Evolutionary conservation across 345 rosid species (phyloP).

Genomic region (Ceriops zippeliana): DNA sequence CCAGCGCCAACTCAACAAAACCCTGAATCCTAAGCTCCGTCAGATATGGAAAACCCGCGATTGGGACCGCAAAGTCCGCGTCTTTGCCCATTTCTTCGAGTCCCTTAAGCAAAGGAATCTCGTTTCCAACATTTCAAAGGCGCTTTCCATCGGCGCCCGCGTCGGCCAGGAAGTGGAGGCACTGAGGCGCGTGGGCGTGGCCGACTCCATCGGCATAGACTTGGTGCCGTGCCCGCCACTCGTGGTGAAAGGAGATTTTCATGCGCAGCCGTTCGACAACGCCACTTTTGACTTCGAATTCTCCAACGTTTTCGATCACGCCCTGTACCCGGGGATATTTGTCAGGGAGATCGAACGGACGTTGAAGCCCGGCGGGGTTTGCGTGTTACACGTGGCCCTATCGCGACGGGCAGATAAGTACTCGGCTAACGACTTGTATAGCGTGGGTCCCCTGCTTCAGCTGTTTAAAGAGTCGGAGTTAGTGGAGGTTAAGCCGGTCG

Average conservation of each 20-base stretch:
- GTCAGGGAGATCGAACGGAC: conserved; percentile 44
- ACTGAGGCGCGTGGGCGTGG: conserved; percentile 23
- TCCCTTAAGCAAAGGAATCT: conserved; percentile 23
- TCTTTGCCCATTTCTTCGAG: conserved; percentile 29
- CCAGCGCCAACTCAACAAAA: conserved; percentile 38
- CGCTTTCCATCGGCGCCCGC: conserved; percentile 39
- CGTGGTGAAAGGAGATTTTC: conserved; percentile 39
- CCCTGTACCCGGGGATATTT: conserved; percentile 33
- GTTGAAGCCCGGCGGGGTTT: conserved; percentile 32
- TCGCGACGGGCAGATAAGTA: conserved; percentile 36
- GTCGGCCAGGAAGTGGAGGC: conserved; percentile 47
- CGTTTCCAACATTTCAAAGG: conserved; percentile 24
- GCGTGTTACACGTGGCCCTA: conserved; percentile 38
- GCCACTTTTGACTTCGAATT: conserved; percentile 39
- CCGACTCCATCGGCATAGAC: conserved; percentile 38
- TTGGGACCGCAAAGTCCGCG: conserved; percentile 39
- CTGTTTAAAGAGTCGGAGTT: conserved; percentile 31
- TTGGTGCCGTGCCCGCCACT: conserved; percentile 40
- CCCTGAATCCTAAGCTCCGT: conserved; percentile 41
- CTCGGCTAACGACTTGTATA: conserved; percentile 40
- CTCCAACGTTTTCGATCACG: conserved; percentile 47
- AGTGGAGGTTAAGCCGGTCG: conserved; percentile 26
- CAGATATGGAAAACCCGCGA: conserved; percentile 39
- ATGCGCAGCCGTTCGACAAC: conserved; percentile 38
- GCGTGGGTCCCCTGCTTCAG: conserved; percentile 26